Evolutionary conservation across 108 stramenopile species (phyloP).

Genomic region (Skeletonema tropicum): DNA sequence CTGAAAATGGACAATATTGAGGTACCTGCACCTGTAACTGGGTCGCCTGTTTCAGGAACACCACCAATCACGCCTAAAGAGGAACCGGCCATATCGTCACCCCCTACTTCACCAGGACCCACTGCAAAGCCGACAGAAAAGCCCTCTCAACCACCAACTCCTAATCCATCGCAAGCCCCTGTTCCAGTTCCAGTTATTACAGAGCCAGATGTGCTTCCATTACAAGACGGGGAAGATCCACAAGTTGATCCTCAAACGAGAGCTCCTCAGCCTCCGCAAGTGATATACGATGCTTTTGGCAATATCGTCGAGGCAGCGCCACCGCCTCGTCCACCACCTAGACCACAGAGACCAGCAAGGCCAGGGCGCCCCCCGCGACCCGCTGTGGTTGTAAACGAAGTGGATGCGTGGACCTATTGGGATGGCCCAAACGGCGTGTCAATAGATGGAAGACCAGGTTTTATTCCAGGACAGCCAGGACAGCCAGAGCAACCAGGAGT

Average conservation of each 20-base stretch:
- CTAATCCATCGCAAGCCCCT: neutral
- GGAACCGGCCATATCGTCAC: neutral
- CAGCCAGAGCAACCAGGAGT: no score
- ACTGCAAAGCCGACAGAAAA: neutral
- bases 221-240: neutral
- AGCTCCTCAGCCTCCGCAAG: neutral
- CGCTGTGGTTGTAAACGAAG: neutral
- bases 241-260: neutral
- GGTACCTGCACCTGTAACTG: neutral
- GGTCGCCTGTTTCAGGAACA: no score
- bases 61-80: neutral
- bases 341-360: neutral
- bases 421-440: neutral
- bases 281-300: conserved; percentile 7
- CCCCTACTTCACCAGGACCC: neutral
- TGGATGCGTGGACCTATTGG: neutral
- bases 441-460: neutral
- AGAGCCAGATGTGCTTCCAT: neutral
- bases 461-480: neutral
- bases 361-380: neutral
- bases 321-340: neutral
- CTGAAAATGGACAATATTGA: neutral
- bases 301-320: conserved; percentile 5
- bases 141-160: neutral
- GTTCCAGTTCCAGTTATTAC: no score